Evolutionary conservation across 495 filamentous ascomycete species (phyloP), one percentile per base, ranked within the genome.

Genomic region (Penicillium salamii): DNA sequence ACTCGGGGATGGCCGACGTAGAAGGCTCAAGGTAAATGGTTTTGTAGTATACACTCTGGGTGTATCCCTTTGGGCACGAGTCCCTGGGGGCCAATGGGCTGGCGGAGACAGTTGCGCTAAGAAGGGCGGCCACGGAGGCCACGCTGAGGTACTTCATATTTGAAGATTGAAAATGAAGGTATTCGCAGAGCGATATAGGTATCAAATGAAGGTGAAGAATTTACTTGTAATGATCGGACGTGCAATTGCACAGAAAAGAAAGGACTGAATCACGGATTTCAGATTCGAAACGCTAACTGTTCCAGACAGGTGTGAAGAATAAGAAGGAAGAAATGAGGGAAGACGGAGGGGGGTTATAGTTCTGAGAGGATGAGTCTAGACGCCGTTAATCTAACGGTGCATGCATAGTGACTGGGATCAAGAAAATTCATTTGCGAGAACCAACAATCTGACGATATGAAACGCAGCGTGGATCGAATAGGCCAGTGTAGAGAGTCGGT

Each of bases 131-230:
- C 13, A 70, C 23, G 13, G 57, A 67, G 36, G 58, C 52, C 12
- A 71, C 40, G 31, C 37, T 49, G 18, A 67, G 63, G 38, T 63
- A 70, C 58, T 66, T 71, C 68, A 71, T 71, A 42, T 24, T 63
- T 9, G n/a, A 9, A 43, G n/a, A 19, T 12, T 7, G 33, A 46
- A 43, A 53, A 14, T 31, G 13, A 44, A 34, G 14, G 29, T 35
- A 20, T 14, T 21, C 32, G 18, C 17, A 40, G 9, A 32, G 20
- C 12, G 11, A 38, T 19, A 20, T 32, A 24, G 20, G 20, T 19
- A 48, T 21, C 34, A 41, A 33, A 34, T 24, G 26, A 45, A 49
- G 36, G 20, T 24, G 19, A 45, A 21, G 21, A 32, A 17, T n/a
- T 45, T 0, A 15, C 8, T 18, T 17, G 28, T n/a, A 63, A 61